Conservation (phyloP, 139 green algal genomes). For the Closterium sp. region DNA sequence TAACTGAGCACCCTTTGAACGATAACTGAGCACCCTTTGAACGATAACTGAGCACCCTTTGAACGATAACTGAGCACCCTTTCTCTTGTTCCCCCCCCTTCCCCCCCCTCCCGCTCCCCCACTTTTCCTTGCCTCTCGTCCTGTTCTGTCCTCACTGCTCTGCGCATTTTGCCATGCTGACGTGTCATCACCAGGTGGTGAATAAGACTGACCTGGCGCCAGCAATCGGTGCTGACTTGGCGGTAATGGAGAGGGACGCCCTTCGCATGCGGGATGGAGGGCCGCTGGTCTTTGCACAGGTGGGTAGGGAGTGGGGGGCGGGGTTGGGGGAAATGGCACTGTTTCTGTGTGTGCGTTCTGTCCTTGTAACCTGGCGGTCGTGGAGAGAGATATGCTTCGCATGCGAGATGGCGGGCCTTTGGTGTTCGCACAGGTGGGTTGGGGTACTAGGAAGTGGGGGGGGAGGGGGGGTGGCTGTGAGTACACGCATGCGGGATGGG, state of each 20-base stretch:
- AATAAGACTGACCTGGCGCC: slow-evolving; percentile 60
- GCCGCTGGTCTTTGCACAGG: slow-evolving; percentile 53
- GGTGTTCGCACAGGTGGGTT: background rate
- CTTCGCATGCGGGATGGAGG: slow-evolving; percentile 46
- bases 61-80: no score
- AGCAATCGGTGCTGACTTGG: slow-evolving; percentile 55
- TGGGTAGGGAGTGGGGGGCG: background rate
- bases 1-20: no score
- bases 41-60: no score
- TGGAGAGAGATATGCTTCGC: background rate
- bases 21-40: no score
- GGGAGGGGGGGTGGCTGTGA: background rate
- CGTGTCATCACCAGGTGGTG: slow-evolving; percentile 43
- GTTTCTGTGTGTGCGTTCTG: background rate
- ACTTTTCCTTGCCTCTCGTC: background rate
- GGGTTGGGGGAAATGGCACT: background rate
- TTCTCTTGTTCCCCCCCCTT: no score
- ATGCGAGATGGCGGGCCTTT: slow-evolving; percentile 45
- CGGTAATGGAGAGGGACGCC: slow-evolving; percentile 55
- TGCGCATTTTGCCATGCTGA: background rate
- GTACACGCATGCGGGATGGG: no score
- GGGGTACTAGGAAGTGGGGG: background rate
- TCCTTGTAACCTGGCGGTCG: background rate
- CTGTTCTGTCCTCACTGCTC: background rate
- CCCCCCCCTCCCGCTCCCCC: no score